phyloP scores from a whole-genome alignment of 192 early-diverging fungal genomes.

The Linnemannia exigua region DNA sequence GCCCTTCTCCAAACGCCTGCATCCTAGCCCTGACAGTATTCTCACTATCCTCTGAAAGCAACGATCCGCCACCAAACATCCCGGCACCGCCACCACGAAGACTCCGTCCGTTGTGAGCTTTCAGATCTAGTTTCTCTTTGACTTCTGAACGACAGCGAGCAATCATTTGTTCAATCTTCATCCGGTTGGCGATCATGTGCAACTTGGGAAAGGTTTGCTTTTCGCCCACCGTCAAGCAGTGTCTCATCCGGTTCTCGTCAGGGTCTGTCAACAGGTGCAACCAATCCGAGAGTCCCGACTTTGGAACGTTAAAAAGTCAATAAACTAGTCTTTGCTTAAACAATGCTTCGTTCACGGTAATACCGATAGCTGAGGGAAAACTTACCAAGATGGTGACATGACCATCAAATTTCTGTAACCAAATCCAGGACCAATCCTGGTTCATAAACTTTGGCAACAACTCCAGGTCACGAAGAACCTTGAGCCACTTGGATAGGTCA shows the following conservation, averaged over 20 bases:
- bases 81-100: neutral
- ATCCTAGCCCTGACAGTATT: slow-evolving; percentile 46
- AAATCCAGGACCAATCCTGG: slow-evolving; percentile 87
- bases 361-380: neutral
- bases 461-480: slow-evolving; percentile 82
- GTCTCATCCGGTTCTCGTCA: slow-evolving; percentile 62
- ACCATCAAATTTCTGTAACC: slow-evolving; percentile 94
- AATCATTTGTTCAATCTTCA: slow-evolving; percentile 83
- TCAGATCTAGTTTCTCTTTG: slow-evolving; percentile 36
- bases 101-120: slow-evolving; percentile 17
- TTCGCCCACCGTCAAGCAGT: slow-evolving; percentile 73
- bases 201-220: slow-evolving; percentile 83
- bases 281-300: slow-evolving; percentile 73
- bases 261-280: slow-evolving; percentile 76
- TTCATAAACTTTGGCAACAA: slow-evolving; percentile 82
- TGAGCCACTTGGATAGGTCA: slow-evolving; percentile 89
- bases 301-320: slow-evolving; percentile 56
- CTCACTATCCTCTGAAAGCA: slow-evolving; percentile 53
- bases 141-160: slow-evolving; percentile 52
- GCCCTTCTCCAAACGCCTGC: slow-evolving; percentile 30
- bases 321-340: no score
- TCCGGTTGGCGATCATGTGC: slow-evolving; percentile 79
- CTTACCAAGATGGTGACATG: slow-evolving; percentile 83
- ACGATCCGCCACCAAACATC: neutral
- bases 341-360: neutral